These are phyloP conservation scores for Albifimbria verrucaria DNA, from an alignment of 2,329 filamentous ascomycete genomes.

Conservation along the genomic window DNA sequence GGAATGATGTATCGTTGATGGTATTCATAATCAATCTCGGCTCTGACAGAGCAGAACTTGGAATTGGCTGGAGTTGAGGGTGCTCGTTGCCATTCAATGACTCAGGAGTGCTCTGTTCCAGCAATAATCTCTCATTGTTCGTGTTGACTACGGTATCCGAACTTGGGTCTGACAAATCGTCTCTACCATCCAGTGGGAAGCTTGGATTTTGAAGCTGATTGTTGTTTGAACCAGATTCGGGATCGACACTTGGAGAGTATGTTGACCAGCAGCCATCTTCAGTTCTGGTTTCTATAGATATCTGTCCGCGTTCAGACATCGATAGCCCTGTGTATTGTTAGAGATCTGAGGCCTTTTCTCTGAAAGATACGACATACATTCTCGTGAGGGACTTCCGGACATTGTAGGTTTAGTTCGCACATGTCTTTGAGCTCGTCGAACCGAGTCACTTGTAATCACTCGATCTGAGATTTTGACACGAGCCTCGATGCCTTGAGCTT, in stretches of 20 bases:
- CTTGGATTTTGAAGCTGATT: background rate
- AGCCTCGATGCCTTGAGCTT: background rate
- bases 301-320: background rate
- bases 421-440: background rate
- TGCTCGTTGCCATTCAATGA: background rate
- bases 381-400: background rate
- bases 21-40: background rate
- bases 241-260: background rate
- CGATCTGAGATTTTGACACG: background rate
- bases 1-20: background rate
- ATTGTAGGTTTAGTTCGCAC: background rate
- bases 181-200: background rate
- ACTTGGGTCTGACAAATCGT: background rate
- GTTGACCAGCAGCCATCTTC: background rate
- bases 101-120: background rate
- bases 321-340: background rate
- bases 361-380: too few species aligned
- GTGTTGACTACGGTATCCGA: background rate
- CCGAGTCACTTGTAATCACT: background rate
- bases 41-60: background rate
- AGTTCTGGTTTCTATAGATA: background rate
- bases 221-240: background rate
- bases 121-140: background rate
- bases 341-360: too few species aligned
- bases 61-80: background rate